Evolutionary conservation across 2,329 filamentous ascomycete genomes (phyloP).

Genomic region (Diaporthe citri): DNA sequence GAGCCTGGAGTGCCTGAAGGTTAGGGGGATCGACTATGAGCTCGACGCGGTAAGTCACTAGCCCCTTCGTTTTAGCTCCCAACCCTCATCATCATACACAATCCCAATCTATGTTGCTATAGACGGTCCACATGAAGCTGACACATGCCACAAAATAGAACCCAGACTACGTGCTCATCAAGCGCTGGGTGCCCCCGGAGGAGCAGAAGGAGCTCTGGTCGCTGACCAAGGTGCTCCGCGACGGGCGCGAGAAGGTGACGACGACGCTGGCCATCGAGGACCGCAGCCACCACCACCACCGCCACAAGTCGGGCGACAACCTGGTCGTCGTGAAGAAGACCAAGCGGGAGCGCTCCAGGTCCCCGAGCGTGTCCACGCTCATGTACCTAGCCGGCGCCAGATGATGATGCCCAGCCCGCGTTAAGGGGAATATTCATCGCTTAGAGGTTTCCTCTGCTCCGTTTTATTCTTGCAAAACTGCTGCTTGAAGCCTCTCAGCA

Average conservation of each 20-base stretch:
- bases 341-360: constrained; percentile 68
- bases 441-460: background rate
- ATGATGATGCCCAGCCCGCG: background rate
- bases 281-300: constrained; percentile 51
- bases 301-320: constrained; percentile 54
- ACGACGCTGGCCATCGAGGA: constrained; percentile 59
- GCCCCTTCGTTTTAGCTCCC: background rate
- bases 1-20: constrained; percentile 71
- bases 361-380: constrained; percentile 60
- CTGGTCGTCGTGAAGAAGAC: constrained; percentile 72
- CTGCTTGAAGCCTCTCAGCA: background rate
- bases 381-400: constrained; percentile 67
- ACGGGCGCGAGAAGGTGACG: constrained; percentile 59
- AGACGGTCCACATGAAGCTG: constrained; percentile 37
- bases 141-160: constrained; percentile 59
- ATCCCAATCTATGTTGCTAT: background rate
- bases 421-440: background rate
- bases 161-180: constrained; percentile 78
- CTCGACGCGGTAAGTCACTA: constrained; percentile 64
- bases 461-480: constrained; percentile 1
- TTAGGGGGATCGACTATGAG: constrained; percentile 69
- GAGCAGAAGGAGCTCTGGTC: constrained; percentile 80
- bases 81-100: background rate
- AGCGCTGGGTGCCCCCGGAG: constrained; percentile 77
- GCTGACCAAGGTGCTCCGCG: constrained; percentile 76